phyloP scores from a whole-genome alignment of 768 basidiomycete genomes.

The Mrakia hoshinonis region DNA sequence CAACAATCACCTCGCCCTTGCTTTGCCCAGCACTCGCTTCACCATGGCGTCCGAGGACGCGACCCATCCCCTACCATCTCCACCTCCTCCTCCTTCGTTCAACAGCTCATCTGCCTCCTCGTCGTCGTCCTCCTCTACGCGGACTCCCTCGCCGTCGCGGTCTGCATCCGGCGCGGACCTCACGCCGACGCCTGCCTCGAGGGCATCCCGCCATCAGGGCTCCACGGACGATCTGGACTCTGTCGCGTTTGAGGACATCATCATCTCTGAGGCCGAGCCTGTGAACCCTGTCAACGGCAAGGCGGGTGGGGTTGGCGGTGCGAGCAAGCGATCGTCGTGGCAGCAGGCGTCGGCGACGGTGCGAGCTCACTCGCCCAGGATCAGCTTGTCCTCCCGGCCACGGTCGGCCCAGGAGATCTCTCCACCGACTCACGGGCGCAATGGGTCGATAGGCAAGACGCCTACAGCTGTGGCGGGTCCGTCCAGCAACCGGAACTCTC shows the following conservation, averaged over 20 bases:
- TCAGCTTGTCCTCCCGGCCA: background rate
- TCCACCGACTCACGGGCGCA: background rate
- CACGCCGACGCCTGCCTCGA: background rate
- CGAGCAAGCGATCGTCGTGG: background rate
- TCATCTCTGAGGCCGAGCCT: background rate
- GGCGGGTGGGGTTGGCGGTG: background rate
- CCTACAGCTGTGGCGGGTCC: background rate
- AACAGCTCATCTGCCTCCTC: background rate
- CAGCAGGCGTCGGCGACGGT: background rate
- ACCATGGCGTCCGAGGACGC: background rate
- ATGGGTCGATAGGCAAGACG: background rate
- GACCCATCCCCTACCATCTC: background rate
- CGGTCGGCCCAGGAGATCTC: background rate
- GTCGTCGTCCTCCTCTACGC: background rate
- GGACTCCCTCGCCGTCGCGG: background rate
- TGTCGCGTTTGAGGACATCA: background rate
- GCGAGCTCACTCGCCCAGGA: constrained; percentile 1
- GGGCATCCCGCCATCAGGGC: no score
- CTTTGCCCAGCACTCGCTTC: no score
- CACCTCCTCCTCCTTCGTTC: background rate
- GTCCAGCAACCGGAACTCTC: background rate
- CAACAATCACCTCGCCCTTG: no score
- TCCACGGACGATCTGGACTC: background rate
- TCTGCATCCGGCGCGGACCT: background rate
- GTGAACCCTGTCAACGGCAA: background rate